A percentile compares a stretch with the other conserved stretches of the same genome.
These are phyloP conservation scores for Kazachstania viticola DNA, from an alignment of 805 yeast genomes.

Conservation along the genomic window DNA sequence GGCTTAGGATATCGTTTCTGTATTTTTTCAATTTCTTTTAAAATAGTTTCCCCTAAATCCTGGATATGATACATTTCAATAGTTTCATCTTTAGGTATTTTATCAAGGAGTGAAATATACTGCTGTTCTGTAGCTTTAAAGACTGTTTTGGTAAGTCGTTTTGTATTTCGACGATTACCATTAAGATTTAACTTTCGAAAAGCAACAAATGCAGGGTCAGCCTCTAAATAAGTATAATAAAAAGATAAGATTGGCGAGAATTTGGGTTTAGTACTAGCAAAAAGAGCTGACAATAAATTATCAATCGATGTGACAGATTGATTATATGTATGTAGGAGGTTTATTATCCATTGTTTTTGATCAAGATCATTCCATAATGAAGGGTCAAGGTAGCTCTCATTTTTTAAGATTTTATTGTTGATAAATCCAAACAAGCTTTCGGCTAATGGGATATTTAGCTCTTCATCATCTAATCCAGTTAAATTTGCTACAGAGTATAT, in stretches of 20 bases:
- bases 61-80: conserved; percentile 44
- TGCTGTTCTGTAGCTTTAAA: conserved; percentile 32
- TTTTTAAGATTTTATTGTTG: conserved; percentile 11
- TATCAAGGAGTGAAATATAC: conserved; percentile 33
- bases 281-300: conserved; percentile 32
- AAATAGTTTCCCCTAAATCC: conserved; percentile 43
- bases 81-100: conserved; percentile 49
- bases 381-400: conserved; percentile 17
- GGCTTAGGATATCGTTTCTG: conserved; percentile 53
- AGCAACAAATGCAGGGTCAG: conserved; percentile 30
- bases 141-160: conserved; percentile 27
- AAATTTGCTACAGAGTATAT: conserved; percentile 40
- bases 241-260: conserved; percentile 42
- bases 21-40: conserved; percentile 36
- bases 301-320: conserved; percentile 37
- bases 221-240: conserved; percentile 38
- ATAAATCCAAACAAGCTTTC: conserved; percentile 28
- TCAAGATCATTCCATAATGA: conserved; percentile 34
- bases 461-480: conserved; percentile 24
- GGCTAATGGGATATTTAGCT: conserved; percentile 22
- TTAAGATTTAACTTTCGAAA: conserved; percentile 12
- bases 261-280: conserved; percentile 40
- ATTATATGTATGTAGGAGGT: conserved; percentile 35
- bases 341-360: conserved; percentile 38
- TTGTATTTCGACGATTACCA: conserved; percentile 28